These are phyloP conservation scores for Tilletia indica DNA, from an alignment of 1,284 basidiomycete species.

Conservation along the genomic window DNA sequence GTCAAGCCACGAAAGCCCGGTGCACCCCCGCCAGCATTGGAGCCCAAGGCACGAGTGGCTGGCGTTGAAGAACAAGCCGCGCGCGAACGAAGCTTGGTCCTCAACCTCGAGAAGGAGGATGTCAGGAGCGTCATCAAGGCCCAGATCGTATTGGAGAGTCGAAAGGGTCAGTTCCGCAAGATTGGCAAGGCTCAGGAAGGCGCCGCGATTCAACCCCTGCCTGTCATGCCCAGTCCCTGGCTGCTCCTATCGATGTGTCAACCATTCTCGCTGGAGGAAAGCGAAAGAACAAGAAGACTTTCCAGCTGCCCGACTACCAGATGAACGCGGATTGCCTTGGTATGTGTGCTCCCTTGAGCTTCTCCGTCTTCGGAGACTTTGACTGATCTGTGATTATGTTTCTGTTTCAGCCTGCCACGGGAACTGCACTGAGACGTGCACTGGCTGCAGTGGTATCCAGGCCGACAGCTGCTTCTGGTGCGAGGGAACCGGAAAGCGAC, in stretches of 20 bases:
- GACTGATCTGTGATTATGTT: not conserved
- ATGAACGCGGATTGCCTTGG: slow-evolving; percentile 29
- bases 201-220: slow-evolving; percentile 22
- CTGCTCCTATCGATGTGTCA: slow-evolving; percentile 34
- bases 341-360: not conserved
- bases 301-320: slow-evolving; percentile 37
- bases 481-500: slow-evolving; percentile 30
- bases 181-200: slow-evolving; percentile 29
- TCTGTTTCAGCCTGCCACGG: slow-evolving; percentile 29
- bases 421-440: slow-evolving; percentile 27
- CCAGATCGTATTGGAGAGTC: slow-evolving; percentile 41
- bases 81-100: slow-evolving; percentile 29
- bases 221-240: slow-evolving; percentile 39
- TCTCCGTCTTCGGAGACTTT: not conserved
- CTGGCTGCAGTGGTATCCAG: slow-evolving; percentile 33
- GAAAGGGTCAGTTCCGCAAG: slow-evolving; percentile 20
- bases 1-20: slow-evolving; percentile 13
- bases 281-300: slow-evolving; percentile 36
- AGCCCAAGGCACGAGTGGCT: not conserved
- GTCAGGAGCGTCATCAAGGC: slow-evolving; percentile 43
- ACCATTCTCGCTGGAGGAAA: slow-evolving; percentile 26
- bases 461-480: slow-evolving; percentile 50
- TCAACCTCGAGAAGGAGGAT: slow-evolving; percentile 33
- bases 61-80: slow-evolving; percentile 32
- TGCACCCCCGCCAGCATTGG: slow-evolving; percentile 13